phyloP scores from a whole-genome alignment of 2,329 filamentous ascomycete genomes.

The Dothiorella sarmentorum region DNA sequence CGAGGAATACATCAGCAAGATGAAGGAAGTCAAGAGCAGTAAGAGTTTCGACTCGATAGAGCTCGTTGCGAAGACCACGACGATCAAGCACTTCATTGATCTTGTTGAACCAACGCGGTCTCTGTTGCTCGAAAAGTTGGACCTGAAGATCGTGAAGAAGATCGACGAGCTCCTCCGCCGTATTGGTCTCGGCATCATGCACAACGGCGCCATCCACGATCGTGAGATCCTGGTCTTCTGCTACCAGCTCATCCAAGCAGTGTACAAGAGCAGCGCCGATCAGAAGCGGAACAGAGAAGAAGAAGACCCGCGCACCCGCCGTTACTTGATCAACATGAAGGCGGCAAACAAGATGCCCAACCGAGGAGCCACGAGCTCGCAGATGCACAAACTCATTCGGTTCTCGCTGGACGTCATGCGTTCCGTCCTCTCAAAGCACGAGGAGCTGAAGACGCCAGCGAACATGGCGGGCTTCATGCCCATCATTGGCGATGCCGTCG shows the following conservation, averaged over 20 bases:
- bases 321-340: constrained; percentile 75
- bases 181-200: constrained; percentile 76
- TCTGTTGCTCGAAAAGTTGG: constrained; percentile 78
- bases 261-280: constrained; percentile 61
- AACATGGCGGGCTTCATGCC: constrained; percentile 86
- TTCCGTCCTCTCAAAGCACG: constrained; percentile 80
- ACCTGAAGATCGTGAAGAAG: constrained; percentile 78
- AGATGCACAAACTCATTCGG: constrained; percentile 80
- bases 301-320: constrained; percentile 50
- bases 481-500: constrained; percentile 80
- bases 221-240: constrained; percentile 89
- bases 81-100: constrained; percentile 67
- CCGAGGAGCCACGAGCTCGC: constrained; percentile 69
- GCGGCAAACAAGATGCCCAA: constrained; percentile 71
- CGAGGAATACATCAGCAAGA: constrained; percentile 89
- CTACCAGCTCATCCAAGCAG: constrained; percentile 87
- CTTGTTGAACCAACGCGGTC: constrained; percentile 75
- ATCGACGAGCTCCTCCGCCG: constrained; percentile 84
- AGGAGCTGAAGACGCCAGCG: constrained; percentile 70
- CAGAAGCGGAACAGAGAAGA: constrained; percentile 20
- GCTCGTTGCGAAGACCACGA: constrained; percentile 77
- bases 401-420: constrained; percentile 87
- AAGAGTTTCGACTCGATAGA: constrained; percentile 99
- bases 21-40: constrained; percentile 97
- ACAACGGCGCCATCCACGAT: constrained; percentile 74